phyloP scores from a whole-genome alignment of 2,329 filamentous ascomycete species.

The Neopestalotiopsis clavispora region DNA sequence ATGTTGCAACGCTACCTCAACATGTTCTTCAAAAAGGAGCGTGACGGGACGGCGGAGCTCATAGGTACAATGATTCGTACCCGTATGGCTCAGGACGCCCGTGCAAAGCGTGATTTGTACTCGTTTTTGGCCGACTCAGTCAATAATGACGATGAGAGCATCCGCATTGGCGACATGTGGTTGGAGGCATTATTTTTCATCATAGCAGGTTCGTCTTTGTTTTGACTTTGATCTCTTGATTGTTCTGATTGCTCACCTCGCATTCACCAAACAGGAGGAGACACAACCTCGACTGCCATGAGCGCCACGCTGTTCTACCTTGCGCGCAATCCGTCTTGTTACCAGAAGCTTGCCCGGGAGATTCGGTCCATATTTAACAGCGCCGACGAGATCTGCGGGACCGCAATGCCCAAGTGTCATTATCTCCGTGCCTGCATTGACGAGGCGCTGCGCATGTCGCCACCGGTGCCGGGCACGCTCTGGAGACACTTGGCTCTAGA shows the following conservation, averaged over 20 bases:
- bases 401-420: conserved; percentile 36
- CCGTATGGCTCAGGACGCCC: conserved; percentile 21
- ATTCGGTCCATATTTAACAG: conserved; percentile 39
- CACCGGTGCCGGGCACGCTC: conserved; percentile 42
- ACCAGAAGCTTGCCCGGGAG: conserved; percentile 34
- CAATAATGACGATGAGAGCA: conserved; percentile 2
- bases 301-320: conserved; percentile 42
- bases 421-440: conserved; percentile 53
- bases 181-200: conserved; percentile 17
- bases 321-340: conserved; percentile 29
- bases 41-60: conserved; percentile 5
- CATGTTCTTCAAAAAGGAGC: background rate
- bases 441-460: conserved; percentile 50
- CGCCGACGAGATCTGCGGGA: conserved; percentile 33
- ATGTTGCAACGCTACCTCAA: conserved; percentile 1
- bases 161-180: conserved; percentile 5
- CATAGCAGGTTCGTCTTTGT: conserved; percentile 1
- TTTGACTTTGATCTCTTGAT: too few species aligned
- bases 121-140: conserved; percentile 21
- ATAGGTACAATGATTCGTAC: conserved; percentile 26
- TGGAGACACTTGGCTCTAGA: conserved; percentile 33
- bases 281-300: conserved; percentile 39
- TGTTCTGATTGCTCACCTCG: background rate
- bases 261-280: conserved; percentile 16
- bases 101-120: conserved; percentile 25